These are phyloP conservation scores for Anastatica hierochuntica DNA, from an alignment of 345 rosid genomes.

Conservation along the genomic window DNA sequence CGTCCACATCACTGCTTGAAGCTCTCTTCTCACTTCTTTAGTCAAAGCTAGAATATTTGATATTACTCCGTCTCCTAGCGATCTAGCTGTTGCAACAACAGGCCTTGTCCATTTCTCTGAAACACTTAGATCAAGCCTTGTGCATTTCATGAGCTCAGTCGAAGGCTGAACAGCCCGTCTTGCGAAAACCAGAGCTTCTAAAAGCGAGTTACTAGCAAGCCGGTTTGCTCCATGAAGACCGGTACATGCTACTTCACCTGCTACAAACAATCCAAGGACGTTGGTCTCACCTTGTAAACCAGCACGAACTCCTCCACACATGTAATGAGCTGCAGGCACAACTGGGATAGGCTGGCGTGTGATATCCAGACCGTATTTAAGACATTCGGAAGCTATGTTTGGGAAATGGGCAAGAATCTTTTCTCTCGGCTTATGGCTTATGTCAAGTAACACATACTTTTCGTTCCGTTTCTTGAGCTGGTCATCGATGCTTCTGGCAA, in stretches of 20 bases:
- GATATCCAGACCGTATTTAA: slow-evolving; percentile 64
- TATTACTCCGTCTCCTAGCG: slow-evolving; percentile 35
- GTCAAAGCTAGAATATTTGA: slow-evolving; percentile 41
- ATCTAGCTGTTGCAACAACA: slow-evolving; percentile 37
- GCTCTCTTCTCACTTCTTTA: slow-evolving; percentile 56
- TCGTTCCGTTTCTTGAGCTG: slow-evolving; percentile 73
- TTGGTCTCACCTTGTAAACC: slow-evolving; percentile 91
- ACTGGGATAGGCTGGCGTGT: slow-evolving; percentile 73
- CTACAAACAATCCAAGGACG: slow-evolving; percentile 78
- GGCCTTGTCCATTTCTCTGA: slow-evolving; percentile 61
- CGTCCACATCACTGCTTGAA: slow-evolving; percentile 84
- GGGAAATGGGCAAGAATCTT: slow-evolving; percentile 90
- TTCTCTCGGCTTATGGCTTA: slow-evolving; percentile 76
- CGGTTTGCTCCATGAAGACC: slow-evolving; percentile 97
- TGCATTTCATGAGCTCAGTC: slow-evolving; percentile 52
- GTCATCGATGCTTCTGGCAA: slow-evolving; percentile 92
- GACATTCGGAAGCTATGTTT: slow-evolving; percentile 84
- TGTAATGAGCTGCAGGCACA: slow-evolving; percentile 96
- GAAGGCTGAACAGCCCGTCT: slow-evolving; percentile 85
- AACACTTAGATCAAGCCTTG: slow-evolving; percentile 36
- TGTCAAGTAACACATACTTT: slow-evolving; percentile 77
- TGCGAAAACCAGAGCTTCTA: slow-evolving; percentile 94
- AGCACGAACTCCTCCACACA: slow-evolving; percentile 95
- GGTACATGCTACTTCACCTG: slow-evolving; percentile 97
- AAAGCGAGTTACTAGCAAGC: slow-evolving; percentile 91